A percentile compares a stretch with the other conserved stretches of the same genome.
phyloP scores from a whole-genome alignment of 2,329 filamentous ascomycete genomes.

The Trichoderma cornu-damae region DNA sequence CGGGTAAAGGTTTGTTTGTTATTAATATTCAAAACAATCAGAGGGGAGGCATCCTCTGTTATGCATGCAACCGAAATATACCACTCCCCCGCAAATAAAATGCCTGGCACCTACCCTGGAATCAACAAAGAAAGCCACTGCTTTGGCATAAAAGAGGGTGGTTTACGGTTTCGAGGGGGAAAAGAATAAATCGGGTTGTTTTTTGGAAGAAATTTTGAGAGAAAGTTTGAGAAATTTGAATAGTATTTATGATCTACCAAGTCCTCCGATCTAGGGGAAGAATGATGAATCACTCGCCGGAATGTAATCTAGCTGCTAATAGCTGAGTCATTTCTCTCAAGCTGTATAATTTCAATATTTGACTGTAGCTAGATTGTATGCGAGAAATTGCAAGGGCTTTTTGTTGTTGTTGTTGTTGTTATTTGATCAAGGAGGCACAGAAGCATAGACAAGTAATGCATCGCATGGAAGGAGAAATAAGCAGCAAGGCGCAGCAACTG shows the following conservation, averaged over 20 bases:
- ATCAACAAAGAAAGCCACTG: too few species aligned
- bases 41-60: not conserved
- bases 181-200: not conserved
- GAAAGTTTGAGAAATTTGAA: too few species aligned
- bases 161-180: not conserved
- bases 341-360: not conserved
- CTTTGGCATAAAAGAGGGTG: too few species aligned
- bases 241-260: too few species aligned
- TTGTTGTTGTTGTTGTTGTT: not conserved
- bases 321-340: not conserved
- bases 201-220: not conserved
- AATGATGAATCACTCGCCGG: not conserved
- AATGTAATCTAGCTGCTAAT: not conserved
- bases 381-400: too few species aligned
- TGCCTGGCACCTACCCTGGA: not conserved
- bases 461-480: not conserved
- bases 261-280: not conserved
- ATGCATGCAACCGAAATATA: not conserved
- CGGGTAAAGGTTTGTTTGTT: not conserved
- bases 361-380: not conserved
- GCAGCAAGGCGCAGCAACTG: not conserved
- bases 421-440: too few species aligned
- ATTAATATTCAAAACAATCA: not conserved
- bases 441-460: too few species aligned
- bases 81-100: not conserved